phyloP scores from a whole-genome alignment of 2,329 filamentous ascomycete genomes.

The Paradendryphiella salina region DNA sequence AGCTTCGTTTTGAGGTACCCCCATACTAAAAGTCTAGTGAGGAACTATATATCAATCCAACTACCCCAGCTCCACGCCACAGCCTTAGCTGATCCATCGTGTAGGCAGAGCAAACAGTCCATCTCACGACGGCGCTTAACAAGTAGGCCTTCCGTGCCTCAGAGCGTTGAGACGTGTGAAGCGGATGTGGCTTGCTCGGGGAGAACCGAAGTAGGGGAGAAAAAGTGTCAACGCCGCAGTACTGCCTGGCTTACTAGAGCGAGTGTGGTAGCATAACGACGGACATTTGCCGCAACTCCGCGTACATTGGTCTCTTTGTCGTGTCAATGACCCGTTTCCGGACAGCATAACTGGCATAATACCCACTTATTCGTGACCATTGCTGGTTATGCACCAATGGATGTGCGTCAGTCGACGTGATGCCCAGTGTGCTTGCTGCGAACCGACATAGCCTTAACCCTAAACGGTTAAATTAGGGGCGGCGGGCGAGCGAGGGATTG shows the following conservation, averaged over 20 bases:
- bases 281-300: constrained; percentile 19
- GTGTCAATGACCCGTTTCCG: constrained; percentile 10
- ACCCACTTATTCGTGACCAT: constrained; percentile 7
- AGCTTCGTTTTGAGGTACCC: constrained; percentile 18
- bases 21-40: constrained; percentile 14
- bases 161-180: constrained; percentile 31
- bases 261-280: constrained; percentile 12
- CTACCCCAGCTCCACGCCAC: constrained; percentile 32
- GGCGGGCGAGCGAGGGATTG: constrained; percentile 7
- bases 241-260: constrained; percentile 28
- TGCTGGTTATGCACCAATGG: constrained; percentile 18
- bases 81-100: constrained; percentile 31
- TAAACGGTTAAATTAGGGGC: constrained; percentile 29
- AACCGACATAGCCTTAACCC: constrained; percentile 18
- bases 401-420: constrained; percentile 6
- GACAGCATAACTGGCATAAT: constrained; percentile 17
- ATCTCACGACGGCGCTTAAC: constrained; percentile 37
- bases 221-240: constrained; percentile 27
- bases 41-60: constrained; percentile 40
- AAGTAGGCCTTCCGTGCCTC: constrained; percentile 38
- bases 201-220: constrained; percentile 24
- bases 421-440: constrained; percentile 11
- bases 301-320: constrained; percentile 19
- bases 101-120: constrained; percentile 27
- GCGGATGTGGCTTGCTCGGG: constrained; percentile 38